Base-by-base conservation (phyloP, 208 protist species). In the Wallacemonas sp. region DNA sequence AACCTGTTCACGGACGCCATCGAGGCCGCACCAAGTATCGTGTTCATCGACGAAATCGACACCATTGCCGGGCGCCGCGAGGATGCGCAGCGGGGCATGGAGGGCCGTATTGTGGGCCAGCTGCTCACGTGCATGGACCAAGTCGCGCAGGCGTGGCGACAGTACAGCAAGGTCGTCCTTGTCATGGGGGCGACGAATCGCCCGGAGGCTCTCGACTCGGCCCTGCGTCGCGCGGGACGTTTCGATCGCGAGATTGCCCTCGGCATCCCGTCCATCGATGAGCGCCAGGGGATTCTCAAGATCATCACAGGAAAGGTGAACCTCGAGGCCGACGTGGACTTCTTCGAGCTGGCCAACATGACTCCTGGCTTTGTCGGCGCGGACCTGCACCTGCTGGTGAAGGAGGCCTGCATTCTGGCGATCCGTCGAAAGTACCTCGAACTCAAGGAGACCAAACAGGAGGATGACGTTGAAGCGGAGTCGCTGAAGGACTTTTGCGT, bases 21-120 rank as follows among this genome's bases (percentile, higher is more conserved):
- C 17, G 81, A 68, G 50, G 83, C 81, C 2, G 98, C 97, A 8
- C 99, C 98, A 13, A 98, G 92, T 48, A 87, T 99, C 42, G 87
- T 99, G 10, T 99, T 99, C 69, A 98, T 99, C 59, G 99, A 99
- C 82, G 98, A 99, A 73, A 99, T 99, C 72, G 98, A 99, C 77
- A 94, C 88, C 37, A 97, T 97, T 52, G 91, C 91, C 13, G 90
- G 91, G 30, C 87, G 89, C 21, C 91, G 98, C 52, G 98, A 99
- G 57, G 90, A 85, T 27, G 93, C 97, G 0, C 83, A 95, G 62
- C 89, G 95, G 30, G 99, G 99, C 38, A 99, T 99, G 98, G 98
- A 99, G 76, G 76, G 92, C 29, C 87, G 98, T 63, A 99, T 99
- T 30, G 98, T 99, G 0, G 93, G 98, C 2, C 98, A 99, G 86